These are phyloP conservation scores for Tilletia indica DNA, from an alignment of 1,284 basidiomycete genomes.

Conservation along the genomic window DNA sequence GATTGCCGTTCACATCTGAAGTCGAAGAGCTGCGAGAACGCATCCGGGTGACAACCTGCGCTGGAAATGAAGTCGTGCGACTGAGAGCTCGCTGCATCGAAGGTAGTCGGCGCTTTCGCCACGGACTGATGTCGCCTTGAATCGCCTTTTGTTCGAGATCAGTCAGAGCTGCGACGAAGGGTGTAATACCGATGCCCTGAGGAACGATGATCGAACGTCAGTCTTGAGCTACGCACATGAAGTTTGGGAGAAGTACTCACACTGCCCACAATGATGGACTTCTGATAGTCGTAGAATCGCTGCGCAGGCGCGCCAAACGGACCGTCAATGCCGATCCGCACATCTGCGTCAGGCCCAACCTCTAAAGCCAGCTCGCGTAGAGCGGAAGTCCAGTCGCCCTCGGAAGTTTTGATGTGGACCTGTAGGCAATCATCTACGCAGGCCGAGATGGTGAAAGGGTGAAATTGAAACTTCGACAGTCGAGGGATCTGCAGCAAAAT, in stretches of 20 bases:
- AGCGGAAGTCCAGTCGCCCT: constrained; percentile 21
- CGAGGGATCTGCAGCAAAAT: constrained; percentile 21
- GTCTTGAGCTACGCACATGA: background rate
- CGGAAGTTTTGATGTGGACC: constrained; percentile 25
- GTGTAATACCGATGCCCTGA: constrained; percentile 24
- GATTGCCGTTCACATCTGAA: background rate
- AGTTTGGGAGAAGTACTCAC: background rate
- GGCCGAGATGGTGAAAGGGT: constrained; percentile 25
- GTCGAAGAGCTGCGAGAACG: background rate
- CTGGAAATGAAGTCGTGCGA: background rate
- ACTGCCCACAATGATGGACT: constrained; percentile 19
- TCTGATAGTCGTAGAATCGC: constrained; percentile 23
- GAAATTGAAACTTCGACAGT: constrained; percentile 21
- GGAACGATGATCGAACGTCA: background rate
- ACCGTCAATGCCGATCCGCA: constrained; percentile 22
- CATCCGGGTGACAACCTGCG: background rate
- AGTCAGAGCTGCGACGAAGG: constrained; percentile 21
- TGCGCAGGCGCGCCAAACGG: constrained; percentile 25
- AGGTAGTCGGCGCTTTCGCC: background rate
- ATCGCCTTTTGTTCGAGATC: constrained; percentile 19
- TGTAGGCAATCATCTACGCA: constrained; percentile 17
- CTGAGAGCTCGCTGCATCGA: background rate
- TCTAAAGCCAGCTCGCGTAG: constrained; percentile 18
- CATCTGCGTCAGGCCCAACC: background rate
- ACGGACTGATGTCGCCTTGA: background rate